phyloP scores from a whole-genome alignment of 2,329 filamentous ascomycete species.

The Alternaria sp. region DNA sequence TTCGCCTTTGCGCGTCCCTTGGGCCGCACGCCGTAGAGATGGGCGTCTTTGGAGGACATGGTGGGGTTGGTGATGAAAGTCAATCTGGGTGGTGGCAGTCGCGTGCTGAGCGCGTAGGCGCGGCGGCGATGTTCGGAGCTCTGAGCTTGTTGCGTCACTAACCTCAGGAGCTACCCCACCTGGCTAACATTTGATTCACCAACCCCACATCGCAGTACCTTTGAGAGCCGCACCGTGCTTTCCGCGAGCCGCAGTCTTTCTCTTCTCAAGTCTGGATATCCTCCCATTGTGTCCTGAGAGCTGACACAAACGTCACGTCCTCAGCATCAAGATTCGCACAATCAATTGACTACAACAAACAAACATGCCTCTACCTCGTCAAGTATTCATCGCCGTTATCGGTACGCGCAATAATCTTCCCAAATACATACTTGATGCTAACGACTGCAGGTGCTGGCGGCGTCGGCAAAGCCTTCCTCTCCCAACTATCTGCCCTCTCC shows the following conservation, averaged over 20 bases:
- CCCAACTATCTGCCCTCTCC: slow-evolving; percentile 74
- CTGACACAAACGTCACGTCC: neutral
- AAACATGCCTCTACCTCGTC: slow-evolving; percentile 50
- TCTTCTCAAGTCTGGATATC: neutral
- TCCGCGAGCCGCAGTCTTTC: slow-evolving; percentile 6
- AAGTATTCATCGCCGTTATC: slow-evolving; percentile 57
- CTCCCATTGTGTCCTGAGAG: neutral
- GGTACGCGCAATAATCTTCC: slow-evolving; percentile 34
- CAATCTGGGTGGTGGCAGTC: neutral
- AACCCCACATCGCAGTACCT: slow-evolving; percentile 20
- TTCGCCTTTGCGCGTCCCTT: slow-evolving; percentile 64
- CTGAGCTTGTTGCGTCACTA: slow-evolving; percentile 21
- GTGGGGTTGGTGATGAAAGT: slow-evolving; percentile 4
- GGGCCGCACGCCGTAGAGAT: slow-evolving; percentile 77
- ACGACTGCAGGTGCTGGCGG: slow-evolving; percentile 76
- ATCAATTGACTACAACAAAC: slow-evolving; percentile 2
- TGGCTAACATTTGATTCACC: slow-evolving; percentile 17
- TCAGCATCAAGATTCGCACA: neutral
- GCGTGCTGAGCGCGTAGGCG: slow-evolving; percentile 15
- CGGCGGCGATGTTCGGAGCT: slow-evolving; percentile 32
- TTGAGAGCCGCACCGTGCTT: neutral
- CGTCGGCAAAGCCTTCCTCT: slow-evolving; percentile 89
- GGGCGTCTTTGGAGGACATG: slow-evolving; percentile 60
- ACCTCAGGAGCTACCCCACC: slow-evolving; percentile 18
- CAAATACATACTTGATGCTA: slow-evolving; percentile 8